Percentiles rank a stretch among this genome's conserved stretches.
phyloP scores from a whole-genome alignment of 2,329 filamentous ascomycete genomes.

The Aureobasidium sp. region DNA sequence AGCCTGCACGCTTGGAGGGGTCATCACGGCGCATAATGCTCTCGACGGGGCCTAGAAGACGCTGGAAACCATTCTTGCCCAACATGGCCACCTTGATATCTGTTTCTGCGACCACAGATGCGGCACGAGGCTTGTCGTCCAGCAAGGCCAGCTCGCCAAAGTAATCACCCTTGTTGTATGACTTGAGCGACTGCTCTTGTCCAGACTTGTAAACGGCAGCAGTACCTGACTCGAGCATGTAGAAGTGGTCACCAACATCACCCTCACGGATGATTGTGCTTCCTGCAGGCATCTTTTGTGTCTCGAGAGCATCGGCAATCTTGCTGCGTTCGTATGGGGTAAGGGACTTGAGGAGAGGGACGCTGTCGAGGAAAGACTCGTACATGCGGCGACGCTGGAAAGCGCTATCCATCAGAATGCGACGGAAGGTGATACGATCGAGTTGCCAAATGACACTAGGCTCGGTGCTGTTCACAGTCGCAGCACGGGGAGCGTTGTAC shows the following conservation, averaged over 20 bases:
- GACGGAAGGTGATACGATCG: conserved; percentile 91
- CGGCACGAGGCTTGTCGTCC: conserved; percentile 88
- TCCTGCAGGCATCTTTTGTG: conserved; percentile 72
- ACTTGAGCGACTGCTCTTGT: conserved; percentile 60
- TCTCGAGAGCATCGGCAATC: conserved; percentile 93
- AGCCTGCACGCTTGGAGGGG: conserved; percentile 36
- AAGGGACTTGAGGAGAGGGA: conserved; percentile 73
- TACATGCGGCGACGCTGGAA: conserved; percentile 96
- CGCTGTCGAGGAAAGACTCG: conserved; percentile 91
- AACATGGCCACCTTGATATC: conserved; percentile 90
- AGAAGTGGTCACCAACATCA: conserved; percentile 87
- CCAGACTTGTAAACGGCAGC: conserved; percentile 82
- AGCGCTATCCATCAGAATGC: conserved; percentile 96
- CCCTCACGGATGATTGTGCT: conserved; percentile 86
- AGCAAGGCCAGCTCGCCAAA: conserved; percentile 92
- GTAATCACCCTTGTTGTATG: conserved; percentile 87
- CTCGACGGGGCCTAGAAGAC: conserved; percentile 85
- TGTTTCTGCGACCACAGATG: conserved; percentile 74
- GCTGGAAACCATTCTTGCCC: conserved; percentile 90
- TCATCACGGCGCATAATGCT: conserved; percentile 82
- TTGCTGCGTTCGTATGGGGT: conserved; percentile 93
- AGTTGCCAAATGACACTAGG: conserved; percentile 85
- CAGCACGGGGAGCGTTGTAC: conserved; percentile 96
- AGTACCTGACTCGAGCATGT: conserved; percentile 78
- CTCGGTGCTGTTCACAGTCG: conserved; percentile 82